These are phyloP conservation scores for Fistulinella prunicolor DNA, from an alignment of 768 basidiomycete genomes.

Conservation along the genomic window DNA sequence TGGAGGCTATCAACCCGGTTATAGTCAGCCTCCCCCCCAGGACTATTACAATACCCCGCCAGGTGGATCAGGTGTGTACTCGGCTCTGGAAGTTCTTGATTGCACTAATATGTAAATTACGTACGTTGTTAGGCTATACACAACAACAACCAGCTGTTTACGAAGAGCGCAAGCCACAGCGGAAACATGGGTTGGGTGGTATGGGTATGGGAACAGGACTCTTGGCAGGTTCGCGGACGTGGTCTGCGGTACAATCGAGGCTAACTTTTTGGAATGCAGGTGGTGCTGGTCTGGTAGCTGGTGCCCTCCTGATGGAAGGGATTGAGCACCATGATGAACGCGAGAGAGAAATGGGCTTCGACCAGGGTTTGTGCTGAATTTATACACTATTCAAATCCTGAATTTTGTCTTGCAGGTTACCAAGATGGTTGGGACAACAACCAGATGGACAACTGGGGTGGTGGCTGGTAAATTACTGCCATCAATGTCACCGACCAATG, in stretches of 20 bases:
- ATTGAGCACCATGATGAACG: conserved; percentile 42
- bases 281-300: conserved; percentile 67
- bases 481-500: background rate
- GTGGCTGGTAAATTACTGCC: conserved; percentile 8
- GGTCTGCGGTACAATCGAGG: background rate
- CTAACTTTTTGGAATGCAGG: conserved; percentile 33
- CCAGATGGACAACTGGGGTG: background rate
- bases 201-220: conserved; percentile 49
- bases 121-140: conserved; percentile 28
- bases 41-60: conserved; percentile 13
- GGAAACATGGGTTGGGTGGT: no score
- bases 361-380: conserved; percentile 32
- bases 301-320: conserved; percentile 51
- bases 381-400: conserved; percentile 1
- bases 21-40: conserved; percentile 5
- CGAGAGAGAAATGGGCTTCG: conserved; percentile 32
- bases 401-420: conserved; percentile 28
- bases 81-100: background rate
- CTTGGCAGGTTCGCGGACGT: conserved; percentile 39
- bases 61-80: conserved; percentile 17
- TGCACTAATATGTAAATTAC: conserved; percentile 1
- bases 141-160: conserved; percentile 32
- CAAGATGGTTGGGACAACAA: conserved; percentile 22
- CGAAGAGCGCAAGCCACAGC: conserved; percentile 38
- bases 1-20: conserved; percentile 21